A percentile compares a stretch with the other conserved stretches of the same genome.
Evolutionary conservation across 768 basidiomycete species (phyloP).

Genomic region (Boletus edulis): DNA sequence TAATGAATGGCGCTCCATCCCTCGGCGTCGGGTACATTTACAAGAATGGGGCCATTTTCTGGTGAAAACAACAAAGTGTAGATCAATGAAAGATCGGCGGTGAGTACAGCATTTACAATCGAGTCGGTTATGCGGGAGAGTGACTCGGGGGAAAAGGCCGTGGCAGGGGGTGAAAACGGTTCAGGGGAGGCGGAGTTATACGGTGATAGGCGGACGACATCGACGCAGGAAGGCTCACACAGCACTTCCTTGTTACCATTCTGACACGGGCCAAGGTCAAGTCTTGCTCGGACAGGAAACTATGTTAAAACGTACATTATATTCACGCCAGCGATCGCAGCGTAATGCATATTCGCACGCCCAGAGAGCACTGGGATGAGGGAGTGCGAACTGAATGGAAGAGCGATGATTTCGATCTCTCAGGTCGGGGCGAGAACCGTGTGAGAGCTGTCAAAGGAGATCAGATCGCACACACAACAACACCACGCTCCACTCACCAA

Average conservation of each 20-base stretch:
- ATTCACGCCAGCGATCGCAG: conserved; percentile 57
- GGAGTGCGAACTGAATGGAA: conserved; percentile 64
- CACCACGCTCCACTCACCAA: conserved; percentile 45
- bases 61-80: conserved; percentile 56
- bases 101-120: conserved; percentile 52
- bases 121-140: conserved; percentile 45
- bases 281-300: neutral
- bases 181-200: conserved; percentile 20
- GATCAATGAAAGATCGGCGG: conserved; percentile 49
- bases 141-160: conserved; percentile 39
- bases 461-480: conserved; percentile 12
- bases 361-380: conserved; percentile 65
- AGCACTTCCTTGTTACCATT: conserved; percentile 32
- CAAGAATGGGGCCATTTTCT: conserved; percentile 47
- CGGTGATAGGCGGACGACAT: conserved; percentile 27
- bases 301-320: conserved; percentile 40
- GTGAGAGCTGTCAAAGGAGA: conserved; percentile 39
- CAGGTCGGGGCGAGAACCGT: conserved; percentile 72
- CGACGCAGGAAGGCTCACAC: conserved; percentile 22
- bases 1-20: conserved; percentile 78
- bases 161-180: conserved; percentile 27
- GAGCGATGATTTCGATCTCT: conserved; percentile 72
- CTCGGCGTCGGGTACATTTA: conserved; percentile 63
- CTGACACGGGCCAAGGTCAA: conserved; percentile 16
- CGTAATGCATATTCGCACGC: conserved; percentile 67